Conservation (phyloP, 2,329 filamentous ascomycete genomes). For the Fusarium agapanthi region DNA sequence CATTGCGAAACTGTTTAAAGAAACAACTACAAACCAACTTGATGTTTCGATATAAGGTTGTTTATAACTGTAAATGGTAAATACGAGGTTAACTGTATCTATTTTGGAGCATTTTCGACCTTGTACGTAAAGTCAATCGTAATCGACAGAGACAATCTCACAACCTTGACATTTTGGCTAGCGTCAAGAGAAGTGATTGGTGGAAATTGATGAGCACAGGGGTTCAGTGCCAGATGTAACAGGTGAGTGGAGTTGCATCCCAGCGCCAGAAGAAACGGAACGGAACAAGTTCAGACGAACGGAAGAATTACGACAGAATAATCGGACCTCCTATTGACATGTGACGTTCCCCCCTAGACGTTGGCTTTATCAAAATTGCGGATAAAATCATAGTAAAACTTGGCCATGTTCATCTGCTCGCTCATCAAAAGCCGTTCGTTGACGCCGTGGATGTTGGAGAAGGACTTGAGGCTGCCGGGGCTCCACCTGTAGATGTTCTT, state of each 20-base stretch:
- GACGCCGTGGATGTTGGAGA: neutral
- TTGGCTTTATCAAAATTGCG: slow-evolving; percentile 1
- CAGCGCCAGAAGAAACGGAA: neutral
- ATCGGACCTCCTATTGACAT: neutral
- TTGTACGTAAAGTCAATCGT: slow-evolving; percentile 10
- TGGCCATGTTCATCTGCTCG: slow-evolving; percentile 8
- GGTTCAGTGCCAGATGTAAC: slow-evolving; percentile 30
- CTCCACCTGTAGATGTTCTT: slow-evolving; percentile 10
- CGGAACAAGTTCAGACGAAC: slow-evolving; percentile 19
- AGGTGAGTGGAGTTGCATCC: slow-evolving; percentile 34
- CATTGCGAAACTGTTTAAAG: neutral
- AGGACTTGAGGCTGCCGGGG: neutral
- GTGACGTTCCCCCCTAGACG: neutral
- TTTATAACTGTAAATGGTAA: neutral
- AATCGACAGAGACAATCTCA: neutral
- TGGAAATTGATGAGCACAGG: slow-evolving; percentile 34
- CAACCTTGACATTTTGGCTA: neutral
- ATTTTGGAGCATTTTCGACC: neutral
- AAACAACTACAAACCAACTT: neutral
- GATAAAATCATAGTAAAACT: slow-evolving; percentile 16
- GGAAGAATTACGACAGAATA: neutral
- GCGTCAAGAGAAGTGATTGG: slow-evolving; percentile 12
- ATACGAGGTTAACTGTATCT: rapidly evolving
- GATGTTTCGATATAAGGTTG: neutral
- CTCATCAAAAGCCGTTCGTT: slow-evolving; percentile 22